Conservation (phyloP, 352 stramenopile genomes). For the Thalassiosira exigua region DNA sequence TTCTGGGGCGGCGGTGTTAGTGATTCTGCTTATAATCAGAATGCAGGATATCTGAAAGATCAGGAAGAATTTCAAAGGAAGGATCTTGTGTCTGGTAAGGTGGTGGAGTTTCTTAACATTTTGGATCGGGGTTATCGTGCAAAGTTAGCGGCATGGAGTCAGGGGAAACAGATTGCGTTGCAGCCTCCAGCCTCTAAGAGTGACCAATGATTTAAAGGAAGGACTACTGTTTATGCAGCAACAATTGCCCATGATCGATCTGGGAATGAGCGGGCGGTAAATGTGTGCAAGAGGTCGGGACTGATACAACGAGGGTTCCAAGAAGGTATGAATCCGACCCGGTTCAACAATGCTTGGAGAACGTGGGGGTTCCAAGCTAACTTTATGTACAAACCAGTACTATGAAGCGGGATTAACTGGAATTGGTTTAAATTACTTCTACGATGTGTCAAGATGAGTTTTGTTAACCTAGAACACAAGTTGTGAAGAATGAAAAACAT, state of each 20-base stretch:
- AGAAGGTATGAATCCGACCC: neutral
- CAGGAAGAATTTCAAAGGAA: slow-evolving; percentile 24
- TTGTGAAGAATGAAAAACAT: too few relatives aligned
- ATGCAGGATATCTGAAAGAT: slow-evolving; percentile 23
- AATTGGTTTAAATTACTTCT: neutral
- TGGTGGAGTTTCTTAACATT: slow-evolving; percentile 34
- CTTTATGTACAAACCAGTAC: slow-evolving; percentile 39
- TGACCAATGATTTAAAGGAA: slow-evolving; percentile 28
- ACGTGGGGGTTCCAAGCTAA: slow-evolving; percentile 36
- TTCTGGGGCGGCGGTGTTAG: slow-evolving; percentile 32
- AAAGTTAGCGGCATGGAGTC: slow-evolving; percentile 21
- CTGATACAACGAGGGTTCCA: slow-evolving; percentile 20
- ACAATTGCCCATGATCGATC: slow-evolving; percentile 17
- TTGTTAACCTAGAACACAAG: too few relatives aligned
- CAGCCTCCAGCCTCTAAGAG: slow-evolving; percentile 25
- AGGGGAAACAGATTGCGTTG: slow-evolving; percentile 19
- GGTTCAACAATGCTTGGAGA: slow-evolving; percentile 13
- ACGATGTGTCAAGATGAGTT: neutral
- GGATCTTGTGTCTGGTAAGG: slow-evolving; percentile 26
- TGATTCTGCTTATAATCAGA: slow-evolving; percentile 26
- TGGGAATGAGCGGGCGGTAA: slow-evolving; percentile 31
- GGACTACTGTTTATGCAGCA: slow-evolving; percentile 15
- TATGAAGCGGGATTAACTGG: slow-evolving; percentile 6
- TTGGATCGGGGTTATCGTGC: slow-evolving; percentile 30
- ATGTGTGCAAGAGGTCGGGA: slow-evolving; percentile 19